These are phyloP conservation scores for Furcasterigmium sp. DNA, from an alignment of 2,329 filamentous ascomycete genomes.

Conservation along the genomic window DNA sequence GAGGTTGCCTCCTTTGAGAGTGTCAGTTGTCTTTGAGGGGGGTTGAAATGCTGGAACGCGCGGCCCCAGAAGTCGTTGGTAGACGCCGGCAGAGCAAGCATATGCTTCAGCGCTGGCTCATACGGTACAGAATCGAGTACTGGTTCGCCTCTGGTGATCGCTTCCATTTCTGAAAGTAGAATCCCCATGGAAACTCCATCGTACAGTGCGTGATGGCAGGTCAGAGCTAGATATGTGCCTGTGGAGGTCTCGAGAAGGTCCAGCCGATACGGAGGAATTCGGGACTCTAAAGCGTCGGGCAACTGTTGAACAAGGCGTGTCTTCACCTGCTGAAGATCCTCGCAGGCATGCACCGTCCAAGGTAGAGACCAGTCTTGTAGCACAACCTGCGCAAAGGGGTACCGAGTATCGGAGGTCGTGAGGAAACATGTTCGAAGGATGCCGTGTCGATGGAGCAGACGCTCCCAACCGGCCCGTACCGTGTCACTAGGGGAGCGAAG, in stretches of 20 bases:
- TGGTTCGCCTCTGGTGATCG: constrained; percentile 37
- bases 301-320: constrained; percentile 33
- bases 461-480: constrained; percentile 57
- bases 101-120: constrained; percentile 56
- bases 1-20: not conserved
- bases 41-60: constrained; percentile 46
- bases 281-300: constrained; percentile 35
- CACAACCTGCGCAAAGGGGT: constrained; percentile 70
- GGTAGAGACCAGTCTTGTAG: constrained; percentile 38
- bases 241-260: constrained; percentile 29
- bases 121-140: constrained; percentile 52
- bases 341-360: constrained; percentile 32
- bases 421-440: constrained; percentile 76
- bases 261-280: constrained; percentile 38
- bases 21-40: constrained; percentile 10
- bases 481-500: constrained; percentile 42
- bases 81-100: constrained; percentile 40
- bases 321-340: constrained; percentile 27
- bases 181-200: constrained; percentile 73
- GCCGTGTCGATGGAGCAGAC: constrained; percentile 60
- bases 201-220: constrained; percentile 77
- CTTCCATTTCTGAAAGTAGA: constrained; percentile 67
- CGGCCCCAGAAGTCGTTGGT: constrained; percentile 62
- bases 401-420: constrained; percentile 52
- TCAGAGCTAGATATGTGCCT: constrained; percentile 31